phyloP scores from a whole-genome alignment of 805 yeast species.

The Hagleromyces aurorensis region DNA sequence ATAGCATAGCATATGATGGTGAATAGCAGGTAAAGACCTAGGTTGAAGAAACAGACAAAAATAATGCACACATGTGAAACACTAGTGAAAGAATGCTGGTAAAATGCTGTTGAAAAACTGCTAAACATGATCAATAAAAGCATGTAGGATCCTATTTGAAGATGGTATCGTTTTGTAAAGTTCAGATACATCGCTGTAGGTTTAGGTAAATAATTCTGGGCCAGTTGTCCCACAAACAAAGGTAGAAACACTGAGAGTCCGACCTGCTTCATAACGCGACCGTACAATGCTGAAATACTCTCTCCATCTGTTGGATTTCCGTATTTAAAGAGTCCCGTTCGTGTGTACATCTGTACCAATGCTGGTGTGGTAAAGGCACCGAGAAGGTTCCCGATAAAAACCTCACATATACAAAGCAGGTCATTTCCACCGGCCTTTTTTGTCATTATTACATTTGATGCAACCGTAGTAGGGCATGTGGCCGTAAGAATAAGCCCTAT shows the following conservation, averaged over 20 bases:
- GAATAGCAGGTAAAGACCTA: slow-evolving; percentile 72
- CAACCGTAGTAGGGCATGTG: slow-evolving; percentile 86
- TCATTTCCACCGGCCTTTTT: slow-evolving; percentile 78
- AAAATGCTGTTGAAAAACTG: slow-evolving; percentile 81
- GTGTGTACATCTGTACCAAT: slow-evolving; percentile 59
- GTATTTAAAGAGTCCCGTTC: slow-evolving; percentile 51
- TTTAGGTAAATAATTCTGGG: slow-evolving; percentile 62
- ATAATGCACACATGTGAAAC: slow-evolving; percentile 64
- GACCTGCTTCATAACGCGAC: slow-evolving; percentile 76
- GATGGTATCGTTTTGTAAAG: slow-evolving; percentile 19
- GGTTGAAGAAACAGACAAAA: slow-evolving; percentile 73
- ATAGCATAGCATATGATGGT: slow-evolving; percentile 51
- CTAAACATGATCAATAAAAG: slow-evolving; percentile 68
- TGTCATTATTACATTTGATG: slow-evolving; percentile 91
- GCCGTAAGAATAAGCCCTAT: slow-evolving; percentile 79
- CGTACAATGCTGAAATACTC: slow-evolving; percentile 49
- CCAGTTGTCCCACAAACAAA: slow-evolving; percentile 76
- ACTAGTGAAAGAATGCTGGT: slow-evolving; percentile 66
- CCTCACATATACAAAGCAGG: slow-evolving; percentile 71
- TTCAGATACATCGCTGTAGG: slow-evolving; percentile 24
- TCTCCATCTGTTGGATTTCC: slow-evolving; percentile 70
- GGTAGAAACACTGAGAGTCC: slow-evolving; percentile 83
- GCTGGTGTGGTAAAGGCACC: slow-evolving; percentile 91
- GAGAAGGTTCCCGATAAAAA: slow-evolving; percentile 71
- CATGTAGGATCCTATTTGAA: slow-evolving; percentile 73